Evolutionary conservation across 139 green algal genomes (phyloP).

Genomic region (Chlamydomonas asymmetrica): DNA sequence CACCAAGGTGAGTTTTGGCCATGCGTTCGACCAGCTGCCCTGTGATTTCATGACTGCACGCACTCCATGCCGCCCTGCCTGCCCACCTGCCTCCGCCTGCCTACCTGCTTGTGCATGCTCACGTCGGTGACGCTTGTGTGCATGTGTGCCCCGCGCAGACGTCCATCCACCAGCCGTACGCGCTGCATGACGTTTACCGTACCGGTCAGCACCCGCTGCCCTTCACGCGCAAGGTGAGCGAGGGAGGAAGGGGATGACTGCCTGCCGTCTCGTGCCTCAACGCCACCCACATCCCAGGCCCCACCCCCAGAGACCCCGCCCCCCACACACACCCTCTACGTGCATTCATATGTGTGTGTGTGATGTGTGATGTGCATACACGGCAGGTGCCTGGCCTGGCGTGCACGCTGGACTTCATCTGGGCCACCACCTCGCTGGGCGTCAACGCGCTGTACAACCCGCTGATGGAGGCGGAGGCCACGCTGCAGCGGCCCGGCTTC

Average conservation of each 20-base stretch:
- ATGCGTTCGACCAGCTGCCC: no score
- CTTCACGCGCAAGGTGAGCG: constrained; percentile 26
- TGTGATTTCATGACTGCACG: no score
- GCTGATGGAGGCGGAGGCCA: background rate
- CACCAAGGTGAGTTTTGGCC: constrained; percentile 1
- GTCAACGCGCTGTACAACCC: constrained; percentile 28
- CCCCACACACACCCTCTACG: no score
- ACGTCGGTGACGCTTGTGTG: no score
- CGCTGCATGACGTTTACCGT: constrained; percentile 49
- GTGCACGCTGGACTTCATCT: constrained; percentile 55
- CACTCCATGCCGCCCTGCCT: no score
- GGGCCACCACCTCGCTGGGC: constrained; percentile 26
- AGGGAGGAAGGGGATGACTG: background rate
- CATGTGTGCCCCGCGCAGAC: no score
- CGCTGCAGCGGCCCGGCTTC: background rate
- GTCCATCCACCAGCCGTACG: constrained; percentile 48
- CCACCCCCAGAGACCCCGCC: background rate
- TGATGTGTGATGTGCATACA: no score
- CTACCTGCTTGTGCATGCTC: no score
- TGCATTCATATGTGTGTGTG: no score
- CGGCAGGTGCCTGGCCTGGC: constrained; percentile 14
- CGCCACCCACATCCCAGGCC: background rate
- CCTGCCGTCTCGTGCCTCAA: background rate
- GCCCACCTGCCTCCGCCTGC: no score
- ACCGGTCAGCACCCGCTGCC: constrained; percentile 5